phyloP scores from a whole-genome alignment of 495 filamentous ascomycete species.

The Aspergillus avenaceus region DNA sequence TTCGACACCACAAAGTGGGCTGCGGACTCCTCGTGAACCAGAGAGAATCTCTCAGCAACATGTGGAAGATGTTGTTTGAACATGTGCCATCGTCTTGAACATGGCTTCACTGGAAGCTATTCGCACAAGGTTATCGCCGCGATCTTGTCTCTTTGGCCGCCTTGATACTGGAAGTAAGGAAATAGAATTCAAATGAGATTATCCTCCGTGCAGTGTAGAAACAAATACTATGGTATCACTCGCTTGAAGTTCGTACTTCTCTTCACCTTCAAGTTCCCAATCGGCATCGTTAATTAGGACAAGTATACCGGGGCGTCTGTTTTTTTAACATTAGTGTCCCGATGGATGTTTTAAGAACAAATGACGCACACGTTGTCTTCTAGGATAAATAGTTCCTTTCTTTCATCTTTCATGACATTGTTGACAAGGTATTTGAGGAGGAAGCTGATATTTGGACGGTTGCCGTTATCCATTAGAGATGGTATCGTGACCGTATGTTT shows the following conservation, averaged over 20 bases:
- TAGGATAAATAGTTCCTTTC: conserved; percentile 85
- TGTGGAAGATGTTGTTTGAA: conserved; percentile 46
- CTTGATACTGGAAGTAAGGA: not conserved
- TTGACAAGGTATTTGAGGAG: conserved; percentile 78
- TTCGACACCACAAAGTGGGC: conserved; percentile 40
- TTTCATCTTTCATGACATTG: conserved; percentile 77
- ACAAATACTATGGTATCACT: conserved; percentile 93
- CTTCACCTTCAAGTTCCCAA: conserved; percentile 97
- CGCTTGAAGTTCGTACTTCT: conserved; percentile 74
- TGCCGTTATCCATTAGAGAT: conserved; percentile 50
- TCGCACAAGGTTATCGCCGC: conserved; percentile 1
- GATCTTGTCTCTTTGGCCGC: not conserved
- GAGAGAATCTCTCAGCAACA: conserved; percentile 47
- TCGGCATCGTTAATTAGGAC: conserved; percentile 97
- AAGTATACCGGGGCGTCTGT: conserved; percentile 90
- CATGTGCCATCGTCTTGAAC: not conserved
- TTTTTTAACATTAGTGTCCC: conserved; percentile 6
- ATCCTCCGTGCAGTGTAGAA: conserved; percentile 95
- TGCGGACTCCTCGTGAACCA: conserved; percentile 42
- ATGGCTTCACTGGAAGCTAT: not conserved
- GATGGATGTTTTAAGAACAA: not conserved
- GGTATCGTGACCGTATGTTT: conserved; percentile 69
- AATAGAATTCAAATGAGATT: conserved; percentile 13
- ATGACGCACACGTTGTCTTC: conserved; percentile 76
- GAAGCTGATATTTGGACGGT: conserved; percentile 64